phyloP scores from a whole-genome alignment of 345 rosid genomes.

The Melaleuca alternifolia region DNA sequence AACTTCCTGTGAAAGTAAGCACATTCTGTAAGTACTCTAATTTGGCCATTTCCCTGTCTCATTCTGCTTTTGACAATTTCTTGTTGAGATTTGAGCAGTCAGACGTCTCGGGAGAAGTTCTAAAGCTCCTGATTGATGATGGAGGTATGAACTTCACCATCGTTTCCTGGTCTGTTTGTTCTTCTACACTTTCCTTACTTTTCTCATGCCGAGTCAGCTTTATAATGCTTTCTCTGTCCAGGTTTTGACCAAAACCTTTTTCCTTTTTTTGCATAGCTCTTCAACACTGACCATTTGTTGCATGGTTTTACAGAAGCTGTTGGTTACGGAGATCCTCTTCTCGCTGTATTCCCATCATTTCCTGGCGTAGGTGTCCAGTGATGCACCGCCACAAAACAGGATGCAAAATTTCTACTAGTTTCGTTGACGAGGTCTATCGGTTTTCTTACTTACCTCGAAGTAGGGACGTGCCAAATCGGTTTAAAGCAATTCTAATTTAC shows the following conservation, averaged over 20 bases:
- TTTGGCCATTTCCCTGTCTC: neutral
- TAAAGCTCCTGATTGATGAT: slow-evolving; percentile 66
- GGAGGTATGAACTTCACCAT: slow-evolving; percentile 50
- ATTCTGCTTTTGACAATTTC: neutral
- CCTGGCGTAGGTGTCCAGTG: slow-evolving; percentile 21
- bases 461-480: neutral
- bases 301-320: slow-evolving; percentile 44
- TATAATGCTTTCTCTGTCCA: neutral
- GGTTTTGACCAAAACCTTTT: neutral
- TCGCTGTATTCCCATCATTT: slow-evolving; percentile 80
- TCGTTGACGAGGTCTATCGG: neutral
- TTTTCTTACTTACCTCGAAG: neutral
- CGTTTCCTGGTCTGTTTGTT: neutral
- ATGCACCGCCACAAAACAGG: neutral
- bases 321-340: slow-evolving; percentile 79
- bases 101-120: slow-evolving; percentile 72
- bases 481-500: neutral
- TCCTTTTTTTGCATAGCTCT: neutral
- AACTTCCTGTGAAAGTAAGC: slow-evolving; percentile 74
- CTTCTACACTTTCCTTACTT: neutral
- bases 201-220: neutral
- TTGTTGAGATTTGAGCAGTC: slow-evolving; percentile 50
- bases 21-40: neutral
- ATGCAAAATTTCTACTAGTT: neutral
- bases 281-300: neutral